A percentile compares a stretch with the other conserved stretches of the same genome.
Evolutionary conservation across 306 rosid species (phyloP).

Genomic region (Echinosophora koreensis): DNA sequence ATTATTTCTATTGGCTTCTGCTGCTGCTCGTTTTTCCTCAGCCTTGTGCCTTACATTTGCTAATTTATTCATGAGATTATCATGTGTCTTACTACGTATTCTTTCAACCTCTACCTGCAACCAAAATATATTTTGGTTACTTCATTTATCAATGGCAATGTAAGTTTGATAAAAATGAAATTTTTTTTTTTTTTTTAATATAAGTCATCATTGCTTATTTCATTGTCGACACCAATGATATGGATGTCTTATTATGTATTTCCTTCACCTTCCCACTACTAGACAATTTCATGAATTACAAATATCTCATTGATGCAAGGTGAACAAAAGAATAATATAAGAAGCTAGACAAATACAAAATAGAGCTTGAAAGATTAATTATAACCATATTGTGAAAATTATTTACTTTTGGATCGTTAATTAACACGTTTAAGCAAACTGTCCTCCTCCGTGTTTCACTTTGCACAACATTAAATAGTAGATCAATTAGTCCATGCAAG

Average conservation of each 20-base stretch:
- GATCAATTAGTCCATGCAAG: slow-evolving; percentile 18
- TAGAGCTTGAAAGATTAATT: neutral
- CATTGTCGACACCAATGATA: neutral
- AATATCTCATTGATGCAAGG: neutral
- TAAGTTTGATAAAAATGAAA: neutral
- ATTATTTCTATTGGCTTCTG: slow-evolving; percentile 76
- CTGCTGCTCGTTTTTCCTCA: slow-evolving; percentile 87
- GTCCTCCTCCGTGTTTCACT: neutral
- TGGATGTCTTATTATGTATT: neutral
- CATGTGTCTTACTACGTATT: slow-evolving; percentile 75
- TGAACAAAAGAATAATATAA: slow-evolving; percentile 3
- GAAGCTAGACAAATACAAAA: slow-evolving; percentile 22
- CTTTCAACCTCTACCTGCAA: slow-evolving; percentile 93
- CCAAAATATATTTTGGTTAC: slow-evolving; percentile 1
- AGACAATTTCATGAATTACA: slow-evolving; percentile 3
- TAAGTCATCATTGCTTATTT: neutral
- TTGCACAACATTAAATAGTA: slow-evolving; percentile 7
- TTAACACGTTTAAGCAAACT: neutral
- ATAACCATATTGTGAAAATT: slow-evolving; percentile 1
- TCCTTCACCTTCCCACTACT: neutral
- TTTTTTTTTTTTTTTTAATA: neutral
- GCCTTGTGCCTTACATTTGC: slow-evolving; percentile 86
- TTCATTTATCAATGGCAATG: neutral
- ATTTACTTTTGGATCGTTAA: neutral
- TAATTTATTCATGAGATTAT: slow-evolving; percentile 82